phyloP scores from a whole-genome alignment of 352 stramenopile genomes.

The Globisporangium perplexum region DNA sequence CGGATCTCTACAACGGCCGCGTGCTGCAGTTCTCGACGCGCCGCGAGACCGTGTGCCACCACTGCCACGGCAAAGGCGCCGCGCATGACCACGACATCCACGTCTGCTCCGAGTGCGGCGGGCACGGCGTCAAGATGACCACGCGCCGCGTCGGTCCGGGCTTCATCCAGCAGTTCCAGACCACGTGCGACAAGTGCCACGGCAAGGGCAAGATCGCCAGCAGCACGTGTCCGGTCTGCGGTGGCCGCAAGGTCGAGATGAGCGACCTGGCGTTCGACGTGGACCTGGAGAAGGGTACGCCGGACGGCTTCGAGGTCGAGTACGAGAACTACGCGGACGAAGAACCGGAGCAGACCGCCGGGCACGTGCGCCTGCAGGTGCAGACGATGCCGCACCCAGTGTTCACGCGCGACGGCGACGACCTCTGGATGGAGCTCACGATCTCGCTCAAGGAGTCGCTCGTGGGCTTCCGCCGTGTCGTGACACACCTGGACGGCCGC shows the following conservation, averaged over 20 bases:
- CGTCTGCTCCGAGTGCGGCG: conserved; percentile 90
- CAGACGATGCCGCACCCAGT: conserved; percentile 75
- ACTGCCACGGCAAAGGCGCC: conserved; percentile 88
- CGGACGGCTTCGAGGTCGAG: conserved; percentile 90
- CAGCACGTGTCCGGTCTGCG: conserved; percentile 87
- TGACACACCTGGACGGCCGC: conserved; percentile 93
- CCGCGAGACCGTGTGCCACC: conserved; percentile 90
- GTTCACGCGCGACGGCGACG: conserved; percentile 92
- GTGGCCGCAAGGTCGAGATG: conserved; percentile 85
- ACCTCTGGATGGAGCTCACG: conserved; percentile 94
- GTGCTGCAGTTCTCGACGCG: conserved; percentile 93
- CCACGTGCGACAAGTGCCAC: conserved; percentile 86
- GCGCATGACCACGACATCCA: conserved; percentile 90
- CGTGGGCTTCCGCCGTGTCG: conserved; percentile 89
- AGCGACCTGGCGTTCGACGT: conserved; percentile 95
- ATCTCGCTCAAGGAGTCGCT: conserved; percentile 95
- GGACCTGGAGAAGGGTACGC: conserved; percentile 92
- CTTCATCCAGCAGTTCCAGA: conserved; percentile 89
- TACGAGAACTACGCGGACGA: conserved; percentile 92
- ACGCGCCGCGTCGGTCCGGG: conserved; percentile 63
- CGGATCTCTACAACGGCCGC: conserved; percentile 96
- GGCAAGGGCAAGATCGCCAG: conserved; percentile 92
- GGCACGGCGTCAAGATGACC: conserved; percentile 90
- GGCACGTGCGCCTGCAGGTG: conserved; percentile 92
- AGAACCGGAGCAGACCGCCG: conserved; percentile 83